A percentile compares a stretch with the other conserved stretches of the same genome.
Conservation (phyloP, 2,329 filamentous ascomycete genomes). For the Raffaelea deltoideospora region DNA sequence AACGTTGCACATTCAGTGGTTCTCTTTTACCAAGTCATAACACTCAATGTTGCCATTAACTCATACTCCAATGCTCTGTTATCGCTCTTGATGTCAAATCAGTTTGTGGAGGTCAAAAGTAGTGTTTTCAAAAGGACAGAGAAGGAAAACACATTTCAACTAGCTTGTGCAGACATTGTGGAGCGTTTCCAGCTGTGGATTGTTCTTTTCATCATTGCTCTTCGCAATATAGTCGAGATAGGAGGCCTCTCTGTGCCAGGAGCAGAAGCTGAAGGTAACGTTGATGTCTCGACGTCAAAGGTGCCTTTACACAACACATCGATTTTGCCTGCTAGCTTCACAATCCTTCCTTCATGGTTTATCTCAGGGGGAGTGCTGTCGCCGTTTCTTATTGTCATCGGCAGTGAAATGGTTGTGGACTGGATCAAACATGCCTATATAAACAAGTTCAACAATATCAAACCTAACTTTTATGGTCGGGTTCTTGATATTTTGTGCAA, state of each 20-base stretch:
- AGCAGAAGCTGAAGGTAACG: constrained; percentile 31
- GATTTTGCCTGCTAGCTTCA: constrained; percentile 82
- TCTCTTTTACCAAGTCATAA: constrained; percentile 94
- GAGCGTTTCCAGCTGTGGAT: constrained; percentile 96
- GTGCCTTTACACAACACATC: constrained; percentile 52
- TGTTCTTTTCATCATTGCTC: constrained; percentile 90
- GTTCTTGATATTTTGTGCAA: constrained; percentile 91
- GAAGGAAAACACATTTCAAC: constrained; percentile 92
- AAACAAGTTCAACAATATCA: constrained; percentile 96
- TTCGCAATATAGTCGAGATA: constrained; percentile 91
- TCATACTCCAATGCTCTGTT: constrained; percentile 94
- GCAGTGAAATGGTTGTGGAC: constrained; percentile 93
- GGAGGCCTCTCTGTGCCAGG: constrained; percentile 60
- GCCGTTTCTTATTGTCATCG: constrained; percentile 85
- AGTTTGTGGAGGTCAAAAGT: constrained; percentile 97
- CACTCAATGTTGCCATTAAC: constrained; percentile 94
- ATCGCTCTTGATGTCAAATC: constrained; percentile 85
- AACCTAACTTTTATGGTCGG: constrained; percentile 73
- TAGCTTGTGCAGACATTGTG: constrained; percentile 92
- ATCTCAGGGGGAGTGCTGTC: constrained; percentile 73
- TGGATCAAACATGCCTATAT: constrained; percentile 97
- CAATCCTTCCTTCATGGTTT: constrained; percentile 66
- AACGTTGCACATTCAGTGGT: constrained; percentile 77
- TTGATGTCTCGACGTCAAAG: constrained; percentile 31
- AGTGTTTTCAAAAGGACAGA: constrained; percentile 98